Evolutionary conservation across 2,329 filamentous ascomycete genomes (phyloP), one percentile per base, ranked within the genome.

Genomic region (Allantophomopsis lycopodina): DNA sequence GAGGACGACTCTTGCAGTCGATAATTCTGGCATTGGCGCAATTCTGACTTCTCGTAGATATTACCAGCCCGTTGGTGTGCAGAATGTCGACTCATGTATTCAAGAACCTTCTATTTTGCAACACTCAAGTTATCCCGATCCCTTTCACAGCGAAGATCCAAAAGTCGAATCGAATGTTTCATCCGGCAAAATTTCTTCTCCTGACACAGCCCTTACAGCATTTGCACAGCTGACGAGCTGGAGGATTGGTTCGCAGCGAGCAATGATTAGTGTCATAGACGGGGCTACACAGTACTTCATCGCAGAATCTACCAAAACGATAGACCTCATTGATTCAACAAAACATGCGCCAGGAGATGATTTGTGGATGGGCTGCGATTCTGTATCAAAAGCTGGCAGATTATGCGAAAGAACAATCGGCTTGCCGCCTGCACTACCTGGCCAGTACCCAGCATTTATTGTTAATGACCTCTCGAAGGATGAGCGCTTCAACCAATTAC

Each of bases 221-320:
- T 61, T 64, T 42, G 58, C 68, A 4, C 70, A 74, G 50, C 57
- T 74, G 17, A 63, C 62, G 21, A 58, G 68, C 8, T 59, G 72
- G 40, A 58, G 68, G 1, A 55, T 71, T 32, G 57, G 61, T 13
- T 61, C 61, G 20, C 62, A 65, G 43, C 61, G 69, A 31, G 61
- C 59, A 33, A 63, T 73, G 54, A 61, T 73, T 16, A 55, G 66
- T 37, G 53, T 73, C 14, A 62, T 70, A 38, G 65, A 66, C 43
- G 51, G 53, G 5, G 53, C 57, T 3, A 59, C 55, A 10, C 66
- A 72, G 52, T 69, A 65, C 40, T 62, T 73, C 37, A 58, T 73
- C 33, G 67, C 67, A 31, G 69, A 73, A 47, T 63, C 64, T 7
- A 71, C 69, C 1, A 60, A 58, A 35, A 64, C 60, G 1, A 46